Conservation (phyloP, 2,329 filamentous ascomycete species). For the Pseudogymnoascus sp. region DNA sequence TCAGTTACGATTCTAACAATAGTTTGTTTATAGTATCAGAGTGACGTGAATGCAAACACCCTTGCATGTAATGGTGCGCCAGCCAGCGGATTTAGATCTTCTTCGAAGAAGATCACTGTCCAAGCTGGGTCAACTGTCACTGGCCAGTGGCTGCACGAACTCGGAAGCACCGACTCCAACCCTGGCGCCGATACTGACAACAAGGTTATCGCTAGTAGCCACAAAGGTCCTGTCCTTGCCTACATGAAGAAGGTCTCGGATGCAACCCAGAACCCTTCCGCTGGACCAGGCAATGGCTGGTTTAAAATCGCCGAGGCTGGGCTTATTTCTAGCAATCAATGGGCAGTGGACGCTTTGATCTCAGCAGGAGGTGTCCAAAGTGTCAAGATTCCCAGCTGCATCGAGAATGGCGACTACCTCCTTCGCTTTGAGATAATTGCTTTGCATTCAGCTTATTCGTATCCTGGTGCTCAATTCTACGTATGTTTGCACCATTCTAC, state of each 20-base stretch:
- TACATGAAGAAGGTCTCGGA: conserved; percentile 40
- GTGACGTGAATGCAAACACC: background rate
- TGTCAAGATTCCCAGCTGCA: conserved; percentile 38
- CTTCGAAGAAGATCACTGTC: background rate
- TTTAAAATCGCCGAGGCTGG: conserved; percentile 41
- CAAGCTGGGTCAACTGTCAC: background rate
- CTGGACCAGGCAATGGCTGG: conserved; percentile 20
- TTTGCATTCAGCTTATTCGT: conserved; percentile 31
- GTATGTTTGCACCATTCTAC: conserved; percentile 20
- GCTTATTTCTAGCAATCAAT: conserved; percentile 16
- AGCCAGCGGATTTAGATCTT: conserved; percentile 1
- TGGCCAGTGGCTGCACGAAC: background rate
- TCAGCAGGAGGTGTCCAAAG: conserved; percentile 33
- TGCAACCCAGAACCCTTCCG: conserved; percentile 25
- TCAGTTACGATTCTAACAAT: background rate
- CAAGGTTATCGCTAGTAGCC: conserved; percentile 35
- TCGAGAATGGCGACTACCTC: conserved; percentile 48
- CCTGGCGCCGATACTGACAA: background rate
- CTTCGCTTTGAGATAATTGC: conserved; percentile 45
- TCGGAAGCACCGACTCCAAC: background rate
- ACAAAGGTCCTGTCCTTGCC: conserved; percentile 38
- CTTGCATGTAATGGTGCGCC: background rate
- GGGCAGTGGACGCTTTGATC: conserved; percentile 21
- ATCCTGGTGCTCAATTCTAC: conserved; percentile 28
- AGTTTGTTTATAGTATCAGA: background rate